These are phyloP conservation scores for Psilocybe cubensis DNA, from an alignment of 768 basidiomycete genomes.

Conservation along the genomic window DNA sequence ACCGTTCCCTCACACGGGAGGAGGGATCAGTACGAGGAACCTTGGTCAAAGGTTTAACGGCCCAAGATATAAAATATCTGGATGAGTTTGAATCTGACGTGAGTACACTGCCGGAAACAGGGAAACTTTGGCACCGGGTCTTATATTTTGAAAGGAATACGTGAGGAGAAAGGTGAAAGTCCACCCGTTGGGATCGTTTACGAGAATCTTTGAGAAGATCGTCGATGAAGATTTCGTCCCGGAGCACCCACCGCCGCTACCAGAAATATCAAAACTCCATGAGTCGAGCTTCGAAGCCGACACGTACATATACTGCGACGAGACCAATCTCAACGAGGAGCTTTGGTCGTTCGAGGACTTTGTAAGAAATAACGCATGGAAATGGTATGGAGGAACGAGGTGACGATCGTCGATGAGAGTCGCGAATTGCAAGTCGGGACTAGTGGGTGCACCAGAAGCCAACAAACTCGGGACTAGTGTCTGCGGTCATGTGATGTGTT, in stretches of 20 bases:
- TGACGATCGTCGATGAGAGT: no score
- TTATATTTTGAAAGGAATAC: conserved; percentile 67
- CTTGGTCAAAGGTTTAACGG: conserved; percentile 73
- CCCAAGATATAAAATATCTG: conserved; percentile 63
- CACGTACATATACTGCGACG: conserved; percentile 72
- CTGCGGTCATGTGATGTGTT: no score
- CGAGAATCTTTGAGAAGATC: conserved; percentile 34
- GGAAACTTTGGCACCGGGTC: not conserved
- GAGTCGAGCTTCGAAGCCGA: conserved; percentile 48
- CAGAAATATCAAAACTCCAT: conserved; percentile 33
- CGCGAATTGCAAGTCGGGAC: no score
- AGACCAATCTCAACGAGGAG: conserved; percentile 50
- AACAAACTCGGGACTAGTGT: no score
- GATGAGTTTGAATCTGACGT: conserved; percentile 87
- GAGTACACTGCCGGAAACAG: conserved; percentile 22
- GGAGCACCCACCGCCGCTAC: conserved; percentile 44
- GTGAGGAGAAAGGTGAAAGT: conserved; percentile 54
- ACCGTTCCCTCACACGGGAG: conserved; percentile 53
- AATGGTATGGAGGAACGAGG: conserved; percentile 64
- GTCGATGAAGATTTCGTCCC: conserved; percentile 42
- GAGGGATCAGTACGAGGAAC: conserved; percentile 80
- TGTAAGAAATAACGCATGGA: conserved; percentile 72
- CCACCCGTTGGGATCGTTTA: conserved; percentile 53
- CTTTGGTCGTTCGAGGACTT: conserved; percentile 89
- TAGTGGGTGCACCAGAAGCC: no score